Evolutionary conservation across 106 monocot genomes (phyloP).

Genomic region (Acanthochlamys bracteata): DNA sequence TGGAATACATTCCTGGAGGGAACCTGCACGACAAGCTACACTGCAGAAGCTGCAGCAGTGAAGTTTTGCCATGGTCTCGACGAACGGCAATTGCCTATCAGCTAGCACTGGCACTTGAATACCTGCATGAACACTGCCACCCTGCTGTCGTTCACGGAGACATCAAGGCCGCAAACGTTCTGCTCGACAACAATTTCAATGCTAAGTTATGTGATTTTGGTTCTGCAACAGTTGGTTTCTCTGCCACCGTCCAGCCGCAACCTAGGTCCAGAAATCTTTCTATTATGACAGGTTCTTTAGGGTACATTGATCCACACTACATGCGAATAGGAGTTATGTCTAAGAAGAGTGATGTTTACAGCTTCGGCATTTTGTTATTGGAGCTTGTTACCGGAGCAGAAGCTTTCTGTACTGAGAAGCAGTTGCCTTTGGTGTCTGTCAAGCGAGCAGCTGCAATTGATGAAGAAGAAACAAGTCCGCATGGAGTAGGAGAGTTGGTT

Average conservation of each 20-base stretch:
- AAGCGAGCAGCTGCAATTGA: constrained; percentile 3
- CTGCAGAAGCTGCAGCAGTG: background rate
- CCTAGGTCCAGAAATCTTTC: background rate
- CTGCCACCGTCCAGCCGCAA: constrained; percentile 11
- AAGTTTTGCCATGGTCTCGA: constrained; percentile 30
- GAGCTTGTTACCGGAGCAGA: constrained; percentile 51
- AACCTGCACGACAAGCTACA: constrained; percentile 26
- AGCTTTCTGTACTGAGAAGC: constrained; percentile 25
- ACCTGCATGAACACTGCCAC: constrained; percentile 41
- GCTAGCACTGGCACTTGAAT: constrained; percentile 31
- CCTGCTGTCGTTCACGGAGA: constrained; percentile 54
- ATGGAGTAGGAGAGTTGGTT: constrained; percentile 19
- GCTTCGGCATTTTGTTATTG: constrained; percentile 64
- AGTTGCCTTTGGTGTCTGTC: constrained; percentile 14
- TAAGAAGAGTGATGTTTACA: constrained; percentile 74
- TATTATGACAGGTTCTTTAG: constrained; percentile 23
- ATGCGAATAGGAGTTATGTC: constrained; percentile 22
- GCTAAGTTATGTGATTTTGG: constrained; percentile 67
- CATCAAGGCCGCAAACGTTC: constrained; percentile 56
- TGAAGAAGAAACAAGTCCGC: background rate
- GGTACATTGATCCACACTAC: constrained; percentile 33
- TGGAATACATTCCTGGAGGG: constrained; percentile 13
- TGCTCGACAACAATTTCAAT: constrained; percentile 24
- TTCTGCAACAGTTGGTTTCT: constrained; percentile 50
- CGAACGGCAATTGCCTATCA: constrained; percentile 36